These are phyloP conservation scores for Coccomyxa subellipsoidea DNA, from an alignment of 163 green algal species.

Conservation along the genomic window DNA sequence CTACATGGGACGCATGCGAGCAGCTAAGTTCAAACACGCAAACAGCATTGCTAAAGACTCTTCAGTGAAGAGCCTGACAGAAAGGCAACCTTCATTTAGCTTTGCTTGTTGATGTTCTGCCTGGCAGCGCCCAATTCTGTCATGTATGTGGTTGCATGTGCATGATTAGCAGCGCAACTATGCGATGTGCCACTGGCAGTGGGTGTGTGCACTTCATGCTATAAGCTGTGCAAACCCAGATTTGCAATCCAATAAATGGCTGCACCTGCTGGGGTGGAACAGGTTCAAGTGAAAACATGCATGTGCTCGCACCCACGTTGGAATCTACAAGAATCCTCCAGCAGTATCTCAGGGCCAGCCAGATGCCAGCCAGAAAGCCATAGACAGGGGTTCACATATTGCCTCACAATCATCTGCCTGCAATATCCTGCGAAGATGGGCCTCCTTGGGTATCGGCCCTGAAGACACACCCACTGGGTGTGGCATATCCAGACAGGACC, in stretches of 20 bases:
- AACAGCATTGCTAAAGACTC: not conserved
- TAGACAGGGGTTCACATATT: not conserved
- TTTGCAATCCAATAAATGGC: too few species aligned
- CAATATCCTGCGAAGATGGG: not conserved
- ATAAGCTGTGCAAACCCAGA: not conserved
- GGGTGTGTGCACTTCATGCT: not conserved
- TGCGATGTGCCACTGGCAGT: not conserved
- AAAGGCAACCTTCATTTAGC: too few species aligned
- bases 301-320: not conserved
- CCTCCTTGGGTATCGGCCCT: not conserved
- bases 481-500: not conserved
- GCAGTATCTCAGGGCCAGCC: not conserved
- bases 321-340: too few species aligned
- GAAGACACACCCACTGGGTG: not conserved
- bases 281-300: not conserved
- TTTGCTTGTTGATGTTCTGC: too few species aligned
- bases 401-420: not conserved
- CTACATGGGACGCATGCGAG: not conserved
- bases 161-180: not conserved
- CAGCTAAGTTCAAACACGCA: not conserved
- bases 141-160: too few species aligned
- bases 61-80: not conserved
- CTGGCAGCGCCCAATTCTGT: too few species aligned
- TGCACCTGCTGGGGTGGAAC: not conserved
- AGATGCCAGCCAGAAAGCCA: not conserved